Base-by-base conservation (phyloP, 352 stramenopile species). In the Pythium inflatum region DNA sequence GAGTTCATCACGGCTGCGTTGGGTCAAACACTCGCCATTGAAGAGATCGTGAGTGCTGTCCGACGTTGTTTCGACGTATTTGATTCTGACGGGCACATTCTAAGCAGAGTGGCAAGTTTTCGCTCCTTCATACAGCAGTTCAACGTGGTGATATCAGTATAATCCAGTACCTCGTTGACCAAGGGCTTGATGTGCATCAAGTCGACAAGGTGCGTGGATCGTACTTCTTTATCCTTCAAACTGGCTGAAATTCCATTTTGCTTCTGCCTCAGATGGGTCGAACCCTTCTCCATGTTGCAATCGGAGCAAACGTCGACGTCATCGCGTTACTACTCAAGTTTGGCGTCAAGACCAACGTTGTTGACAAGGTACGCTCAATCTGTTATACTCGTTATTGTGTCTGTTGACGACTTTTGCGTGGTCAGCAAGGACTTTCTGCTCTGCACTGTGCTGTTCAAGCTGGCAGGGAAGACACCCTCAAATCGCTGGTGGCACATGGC, bases 121-220 rank as follows among this genome's bases (percentile, higher is more conserved):
- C 50, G 0, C 24, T 70, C 0, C 27, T 70, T 4, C 62, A 70
- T 24, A 30, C 43, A 1, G 40, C 62, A 16, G 62, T 45, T 2
- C 41, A 63, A 18, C 62, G 62, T 41, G 62, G 62, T 30, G 41
- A 49, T 1, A 2, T 51, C 5, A 16, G 58, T 11, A n/a, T 70
- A 0, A 30, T 70, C 22, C 0, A 49, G 11, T 70, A 45, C 20
- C 25, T 70, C 1, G 62, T 63, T 5, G 53, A 59, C 9, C 1
- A 63, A 38, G 51, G 51, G 27, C 25, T 70, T 18, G 25, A 58
- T 41, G n/a, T 45, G 2, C 20, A 36, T 9, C 18, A 51, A 13
- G 30, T 70, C 11, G 62, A 70, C 27, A 67, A 53, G 48, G 60
- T 67, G n/a, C n/a, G n/a, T 24, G 16, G 58, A 40, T 20, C 2